Evolutionary conservation across 257 asterid genomes (phyloP).

Genomic region (Coffea canephora): DNA sequence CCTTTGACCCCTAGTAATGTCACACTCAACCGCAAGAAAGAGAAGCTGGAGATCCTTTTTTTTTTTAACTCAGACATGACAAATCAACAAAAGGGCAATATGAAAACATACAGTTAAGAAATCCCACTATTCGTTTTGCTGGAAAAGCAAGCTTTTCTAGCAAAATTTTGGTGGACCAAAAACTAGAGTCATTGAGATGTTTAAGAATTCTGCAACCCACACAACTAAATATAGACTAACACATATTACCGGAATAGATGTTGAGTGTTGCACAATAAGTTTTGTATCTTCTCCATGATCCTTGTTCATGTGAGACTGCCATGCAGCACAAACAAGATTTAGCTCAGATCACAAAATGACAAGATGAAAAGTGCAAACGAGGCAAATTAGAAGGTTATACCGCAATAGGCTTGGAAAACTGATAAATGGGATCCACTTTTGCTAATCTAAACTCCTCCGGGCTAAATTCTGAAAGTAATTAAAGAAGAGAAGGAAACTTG

Average conservation of each 20-base stretch:
- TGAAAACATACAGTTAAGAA: not conserved
- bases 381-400: slow-evolving; percentile 37
- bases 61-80: too few species aligned
- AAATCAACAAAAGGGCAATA: not conserved
- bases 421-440: slow-evolving; percentile 82
- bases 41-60: not conserved
- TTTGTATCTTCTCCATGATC: slow-evolving; percentile 90
- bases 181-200: not conserved
- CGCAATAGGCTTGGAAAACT: slow-evolving; percentile 80
- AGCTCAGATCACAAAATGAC: slow-evolving; percentile 6
- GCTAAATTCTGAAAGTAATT: slow-evolving; percentile 61
- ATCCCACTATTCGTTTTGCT: not conserved
- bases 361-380: not conserved
- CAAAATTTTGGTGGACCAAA: not conserved
- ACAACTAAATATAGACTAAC: not conserved
- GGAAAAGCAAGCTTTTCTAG: not conserved
- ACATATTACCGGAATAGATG: slow-evolving; percentile 72
- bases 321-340: slow-evolving; percentile 6
- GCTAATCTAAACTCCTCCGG: slow-evolving; percentile 68
- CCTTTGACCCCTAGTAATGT: not conserved
- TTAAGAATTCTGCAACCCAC: not conserved
- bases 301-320: slow-evolving; percentile 96
- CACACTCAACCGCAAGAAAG: not conserved
- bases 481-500: slow-evolving; percentile 10
- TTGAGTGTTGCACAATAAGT: slow-evolving; percentile 73